A percentile compares a stretch with the other conserved stretches of the same genome.
Conservation (phyloP, 148 eudicot genomes). For the Nepenthes gracilis region DNA sequence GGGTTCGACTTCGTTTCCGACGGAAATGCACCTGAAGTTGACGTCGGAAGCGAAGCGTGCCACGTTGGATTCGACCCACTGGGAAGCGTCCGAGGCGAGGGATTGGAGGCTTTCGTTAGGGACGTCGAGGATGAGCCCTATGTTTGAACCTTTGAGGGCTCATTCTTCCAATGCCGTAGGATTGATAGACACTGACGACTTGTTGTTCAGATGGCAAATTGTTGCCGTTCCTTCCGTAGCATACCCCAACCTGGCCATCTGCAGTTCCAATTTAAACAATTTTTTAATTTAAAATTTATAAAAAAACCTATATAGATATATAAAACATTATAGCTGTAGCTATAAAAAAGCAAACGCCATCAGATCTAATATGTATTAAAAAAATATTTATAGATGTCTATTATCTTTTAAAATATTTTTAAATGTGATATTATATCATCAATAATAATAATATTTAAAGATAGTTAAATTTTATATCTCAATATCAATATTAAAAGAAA, state of each 20-base stretch:
- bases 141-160: conserved; percentile 32
- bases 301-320: no score
- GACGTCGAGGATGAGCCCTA: conserved; percentile 35
- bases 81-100: conserved; percentile 16
- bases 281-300: no score
- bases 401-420: no score
- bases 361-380: no score
- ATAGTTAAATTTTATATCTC: no score
- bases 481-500: no score
- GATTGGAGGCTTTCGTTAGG: conserved; percentile 21
- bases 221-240: conserved; percentile 30
- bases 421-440: no score
- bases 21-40: conserved; percentile 38
- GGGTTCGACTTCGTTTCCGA: conserved; percentile 38
- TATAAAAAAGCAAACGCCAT: no score
- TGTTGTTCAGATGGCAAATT: conserved; percentile 24
- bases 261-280: conserved; percentile 2
- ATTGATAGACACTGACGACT: conserved; percentile 23
- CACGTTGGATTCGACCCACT: conserved; percentile 34
- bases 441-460: no score
- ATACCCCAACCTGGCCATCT: conserved; percentile 43
- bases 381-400: no score
- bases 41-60: conserved; percentile 24
- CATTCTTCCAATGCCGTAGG: conserved; percentile 22
- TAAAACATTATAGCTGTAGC: no score